These are phyloP conservation scores for Suillus alpinus DNA, from an alignment of 768 basidiomycete genomes.

Conservation along the genomic window DNA sequence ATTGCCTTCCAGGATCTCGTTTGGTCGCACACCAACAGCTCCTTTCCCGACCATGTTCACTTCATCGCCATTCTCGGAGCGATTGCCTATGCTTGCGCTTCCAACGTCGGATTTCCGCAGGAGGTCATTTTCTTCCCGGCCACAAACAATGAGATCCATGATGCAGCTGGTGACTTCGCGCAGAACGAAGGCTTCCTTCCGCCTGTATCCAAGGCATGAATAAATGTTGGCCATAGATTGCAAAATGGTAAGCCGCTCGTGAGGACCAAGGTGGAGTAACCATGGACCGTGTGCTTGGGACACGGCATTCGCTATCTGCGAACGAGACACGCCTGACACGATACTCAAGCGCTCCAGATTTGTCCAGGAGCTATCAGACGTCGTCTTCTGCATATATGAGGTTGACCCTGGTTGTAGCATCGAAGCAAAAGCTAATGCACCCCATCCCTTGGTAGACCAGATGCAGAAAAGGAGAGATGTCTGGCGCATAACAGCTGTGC, in stretches of 20 bases:
- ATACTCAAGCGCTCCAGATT: slow-evolving; percentile 63
- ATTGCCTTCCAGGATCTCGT: slow-evolving; percentile 78
- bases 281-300: slow-evolving; percentile 83
- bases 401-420: slow-evolving; percentile 67
- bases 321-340: slow-evolving; percentile 68
- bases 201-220: slow-evolving; percentile 74
- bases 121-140: slow-evolving; percentile 67
- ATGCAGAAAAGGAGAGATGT: slow-evolving; percentile 71
- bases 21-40: slow-evolving; percentile 66
- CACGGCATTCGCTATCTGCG: slow-evolving; percentile 62
- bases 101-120: slow-evolving; percentile 35
- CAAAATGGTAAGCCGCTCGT: slow-evolving; percentile 70
- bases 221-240: slow-evolving; percentile 74
- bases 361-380: slow-evolving; percentile 47
- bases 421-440: slow-evolving; percentile 68
- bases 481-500: slow-evolving; percentile 66
- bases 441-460: slow-evolving; percentile 89
- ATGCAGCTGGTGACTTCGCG: slow-evolving; percentile 84
- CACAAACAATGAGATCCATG: slow-evolving; percentile 84
- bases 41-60: slow-evolving; percentile 33
- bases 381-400: slow-evolving; percentile 58
- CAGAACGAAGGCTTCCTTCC: slow-evolving; percentile 86
- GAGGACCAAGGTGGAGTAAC: slow-evolving; percentile 74
- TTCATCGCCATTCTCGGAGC: slow-evolving; percentile 36
- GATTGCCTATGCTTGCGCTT: slow-evolving; percentile 46